These are phyloP conservation scores for Penicillium sp. DNA, from an alignment of 2,329 filamentous ascomycete genomes.

Conservation along the genomic window DNA sequence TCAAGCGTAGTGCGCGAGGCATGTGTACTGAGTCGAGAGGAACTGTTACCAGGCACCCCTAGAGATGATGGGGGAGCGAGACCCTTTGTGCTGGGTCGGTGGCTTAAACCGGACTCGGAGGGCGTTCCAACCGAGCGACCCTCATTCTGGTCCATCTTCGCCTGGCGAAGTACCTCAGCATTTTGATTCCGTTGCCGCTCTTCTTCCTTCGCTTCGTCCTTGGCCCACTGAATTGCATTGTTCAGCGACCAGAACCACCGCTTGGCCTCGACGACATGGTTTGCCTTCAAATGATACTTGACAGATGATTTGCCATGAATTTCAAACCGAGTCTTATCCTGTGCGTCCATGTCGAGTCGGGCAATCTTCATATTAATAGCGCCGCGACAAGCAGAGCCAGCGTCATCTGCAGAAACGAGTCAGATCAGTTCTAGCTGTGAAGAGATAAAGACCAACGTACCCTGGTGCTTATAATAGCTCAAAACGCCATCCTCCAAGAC, in stretches of 20 bases:
- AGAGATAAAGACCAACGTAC: slow-evolving; percentile 36
- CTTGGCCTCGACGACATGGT: slow-evolving; percentile 97
- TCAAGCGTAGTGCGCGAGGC: slow-evolving; percentile 53
- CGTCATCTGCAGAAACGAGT: slow-evolving; percentile 66
- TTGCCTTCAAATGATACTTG: slow-evolving; percentile 96
- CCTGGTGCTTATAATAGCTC: slow-evolving; percentile 98
- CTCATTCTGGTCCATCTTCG: slow-evolving; percentile 73
- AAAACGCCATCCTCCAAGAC: slow-evolving; percentile 95
- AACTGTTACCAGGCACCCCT: slow-evolving; percentile 41
- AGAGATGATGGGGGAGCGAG: slow-evolving; percentile 40
- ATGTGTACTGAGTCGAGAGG: slow-evolving; percentile 55
- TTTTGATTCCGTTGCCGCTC: slow-evolving; percentile 74
- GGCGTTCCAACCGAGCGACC: slow-evolving; percentile 53
- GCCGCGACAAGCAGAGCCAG: slow-evolving; percentile 91
- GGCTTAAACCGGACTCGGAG: slow-evolving; percentile 42
- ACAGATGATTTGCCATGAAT: slow-evolving; percentile 98
- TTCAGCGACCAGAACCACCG: slow-evolving; percentile 99
- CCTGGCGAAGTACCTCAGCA: slow-evolving; percentile 75
- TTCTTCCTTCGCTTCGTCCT: slow-evolving; percentile 94
- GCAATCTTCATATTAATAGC: slow-evolving; percentile 99
- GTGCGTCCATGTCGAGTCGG: slow-evolving; percentile 89
- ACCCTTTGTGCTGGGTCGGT: slow-evolving; percentile 41
- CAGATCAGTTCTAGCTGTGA: not conserved
- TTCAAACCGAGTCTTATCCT: slow-evolving; percentile 97
- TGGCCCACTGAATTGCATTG: slow-evolving; percentile 97